phyloP scores from a whole-genome alignment of 1,139 yeast species.

The Geotrichum klebahnii region DNA sequence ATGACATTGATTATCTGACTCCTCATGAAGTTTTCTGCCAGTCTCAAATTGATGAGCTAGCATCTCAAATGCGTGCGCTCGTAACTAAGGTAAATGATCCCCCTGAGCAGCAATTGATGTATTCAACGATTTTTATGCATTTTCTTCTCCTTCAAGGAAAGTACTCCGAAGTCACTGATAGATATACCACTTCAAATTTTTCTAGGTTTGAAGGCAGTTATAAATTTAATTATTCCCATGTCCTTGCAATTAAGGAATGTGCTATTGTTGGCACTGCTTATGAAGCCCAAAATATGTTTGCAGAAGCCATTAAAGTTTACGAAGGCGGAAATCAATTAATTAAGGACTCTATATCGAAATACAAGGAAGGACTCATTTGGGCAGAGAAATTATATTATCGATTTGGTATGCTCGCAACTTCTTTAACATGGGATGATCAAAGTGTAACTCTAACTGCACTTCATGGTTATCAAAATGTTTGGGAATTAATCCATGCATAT shows the following conservation, averaged over 20 bases:
- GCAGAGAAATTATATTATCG: constrained; percentile 29
- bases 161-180: constrained; percentile 23
- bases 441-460: constrained; percentile 27
- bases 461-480: constrained; percentile 26
- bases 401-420: constrained; percentile 27
- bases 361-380: constrained; percentile 30
- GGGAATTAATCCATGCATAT: constrained; percentile 11
- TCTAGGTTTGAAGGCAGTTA: neutral
- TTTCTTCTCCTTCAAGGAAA: constrained; percentile 25
- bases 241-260: constrained; percentile 27
- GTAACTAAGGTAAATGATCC: too few species aligned
- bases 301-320: constrained; percentile 30
- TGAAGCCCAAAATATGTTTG: constrained; percentile 26
- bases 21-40: constrained; percentile 11
- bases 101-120: constrained; percentile 25
- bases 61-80: constrained; percentile 5
- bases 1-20: constrained; percentile 15
- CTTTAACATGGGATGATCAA: constrained; percentile 21
- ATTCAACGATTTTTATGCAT: constrained; percentile 28
- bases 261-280: constrained; percentile 33
- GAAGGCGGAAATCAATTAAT: constrained; percentile 20
- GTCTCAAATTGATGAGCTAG: constrained; percentile 4
- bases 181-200: constrained; percentile 13
- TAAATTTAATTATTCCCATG: constrained; percentile 25
- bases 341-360: constrained; percentile 13